A percentile compares a stretch with the other conserved stretches of the same genome.
These are phyloP conservation scores for Ganoderma boninense DNA, from an alignment of 1,284 basidiomycete genomes.

Conservation along the genomic window DNA sequence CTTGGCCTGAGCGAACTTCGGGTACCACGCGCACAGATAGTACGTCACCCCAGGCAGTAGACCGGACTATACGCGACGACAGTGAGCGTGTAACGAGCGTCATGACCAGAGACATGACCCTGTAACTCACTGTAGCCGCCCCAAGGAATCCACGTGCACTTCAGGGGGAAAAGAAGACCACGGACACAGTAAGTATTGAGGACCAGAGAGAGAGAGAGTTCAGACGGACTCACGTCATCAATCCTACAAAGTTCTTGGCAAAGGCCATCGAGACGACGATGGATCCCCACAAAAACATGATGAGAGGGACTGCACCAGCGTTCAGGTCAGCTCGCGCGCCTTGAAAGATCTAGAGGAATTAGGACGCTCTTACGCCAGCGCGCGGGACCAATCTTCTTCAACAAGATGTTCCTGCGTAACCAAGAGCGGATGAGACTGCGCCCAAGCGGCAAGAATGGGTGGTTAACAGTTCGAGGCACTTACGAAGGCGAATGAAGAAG, in stretches of 20 bases:
- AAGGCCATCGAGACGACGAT: constrained; percentile 27
- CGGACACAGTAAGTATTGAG: neutral
- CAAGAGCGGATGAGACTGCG: neutral
- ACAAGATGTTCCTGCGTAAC: constrained; percentile 21
- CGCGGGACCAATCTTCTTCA: constrained; percentile 25
- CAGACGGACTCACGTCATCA: constrained; percentile 19
- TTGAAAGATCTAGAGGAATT: no score
- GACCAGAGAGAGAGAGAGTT: neutral
- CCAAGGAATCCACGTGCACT: constrained; percentile 20
- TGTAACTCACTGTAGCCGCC: constrained; percentile 2
- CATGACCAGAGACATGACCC: no score
- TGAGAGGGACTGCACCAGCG: neutral
- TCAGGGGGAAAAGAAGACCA: no score
- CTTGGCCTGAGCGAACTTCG: constrained; percentile 21
- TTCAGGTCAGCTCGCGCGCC: no score
- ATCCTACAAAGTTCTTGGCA: constrained; percentile 24
- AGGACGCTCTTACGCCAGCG: constrained; percentile 27
- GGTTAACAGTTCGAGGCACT: neutral
- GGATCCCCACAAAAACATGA: constrained; percentile 27
- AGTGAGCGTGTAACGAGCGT: constrained; percentile 43
- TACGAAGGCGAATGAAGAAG: constrained; percentile 31
- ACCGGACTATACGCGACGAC: constrained; percentile 48
- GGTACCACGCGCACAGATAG: constrained; percentile 52
- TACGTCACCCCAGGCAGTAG: constrained; percentile 63
- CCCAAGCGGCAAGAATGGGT: neutral